Conservation (phyloP, 495 filamentous ascomycete species). For the Polyplosphaeria fusca region DNA sequence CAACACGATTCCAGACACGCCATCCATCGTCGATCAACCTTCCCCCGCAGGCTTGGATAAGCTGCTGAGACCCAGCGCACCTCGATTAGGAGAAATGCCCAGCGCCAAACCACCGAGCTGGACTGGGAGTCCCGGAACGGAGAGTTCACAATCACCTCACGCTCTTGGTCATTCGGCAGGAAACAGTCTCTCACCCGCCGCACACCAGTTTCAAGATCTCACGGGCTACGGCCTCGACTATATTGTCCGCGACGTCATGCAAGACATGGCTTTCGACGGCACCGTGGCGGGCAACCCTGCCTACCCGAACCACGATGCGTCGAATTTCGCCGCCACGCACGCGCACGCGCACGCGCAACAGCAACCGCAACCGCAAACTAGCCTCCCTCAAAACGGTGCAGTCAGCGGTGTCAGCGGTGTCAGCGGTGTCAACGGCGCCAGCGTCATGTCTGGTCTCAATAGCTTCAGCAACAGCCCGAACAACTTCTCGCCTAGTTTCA, state of each 20-base stretch:
- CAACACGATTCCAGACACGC: neutral
- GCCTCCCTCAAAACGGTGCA: neutral
- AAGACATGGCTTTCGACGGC: neutral
- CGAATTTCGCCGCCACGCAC: neutral
- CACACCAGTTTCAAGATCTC: constrained; percentile 10
- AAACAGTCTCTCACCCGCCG: neutral
- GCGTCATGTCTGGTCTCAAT: neutral
- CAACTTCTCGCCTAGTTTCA: constrained; percentile 2
- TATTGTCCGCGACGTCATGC: constrained; percentile 13
- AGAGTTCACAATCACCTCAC: neutral
- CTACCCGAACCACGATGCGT: neutral
- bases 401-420: neutral
- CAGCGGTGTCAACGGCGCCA: neutral
- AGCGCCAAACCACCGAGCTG: constrained; percentile 16
- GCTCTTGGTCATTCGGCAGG: neutral
- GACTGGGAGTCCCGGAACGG: constrained; percentile 7
- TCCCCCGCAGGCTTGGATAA: constrained; percentile 16
- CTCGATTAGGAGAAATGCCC: constrained; percentile 20
- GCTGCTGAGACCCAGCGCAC: constrained; percentile 17
- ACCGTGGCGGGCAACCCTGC: neutral
- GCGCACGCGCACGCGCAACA: neutral
- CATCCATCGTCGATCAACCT: constrained; percentile 3
- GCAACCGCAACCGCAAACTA: neutral
- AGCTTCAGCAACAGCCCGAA: neutral
- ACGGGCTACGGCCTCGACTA: constrained; percentile 10